phyloP scores from a whole-genome alignment of 768 basidiomycete species.

The Amanita muscaria region DNA sequence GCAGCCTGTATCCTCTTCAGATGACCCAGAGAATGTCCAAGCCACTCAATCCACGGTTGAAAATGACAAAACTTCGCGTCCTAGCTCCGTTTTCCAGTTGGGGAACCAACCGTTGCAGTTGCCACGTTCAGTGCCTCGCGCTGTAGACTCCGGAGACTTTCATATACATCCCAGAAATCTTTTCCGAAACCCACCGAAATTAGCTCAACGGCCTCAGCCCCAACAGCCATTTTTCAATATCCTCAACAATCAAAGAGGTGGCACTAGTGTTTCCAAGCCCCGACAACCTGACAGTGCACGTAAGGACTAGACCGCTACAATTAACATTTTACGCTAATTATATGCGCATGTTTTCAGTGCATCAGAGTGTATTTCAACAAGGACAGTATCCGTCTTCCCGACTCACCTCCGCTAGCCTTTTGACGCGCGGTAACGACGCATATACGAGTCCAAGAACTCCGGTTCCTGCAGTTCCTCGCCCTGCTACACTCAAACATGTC shows the following conservation, averaged over 20 bases:
- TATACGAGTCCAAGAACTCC: conserved; percentile 4
- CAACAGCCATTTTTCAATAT: conserved; percentile 7
- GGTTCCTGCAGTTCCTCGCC: no score
- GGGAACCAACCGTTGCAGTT: no score
- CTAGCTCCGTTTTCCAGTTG: conserved; percentile 2
- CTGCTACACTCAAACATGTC: background rate
- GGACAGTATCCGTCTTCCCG: background rate
- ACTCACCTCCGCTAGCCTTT: no score
- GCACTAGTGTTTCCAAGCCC: background rate
- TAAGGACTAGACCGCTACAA: background rate
- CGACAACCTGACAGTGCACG: background rate
- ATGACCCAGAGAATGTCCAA: background rate
- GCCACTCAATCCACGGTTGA: background rate
- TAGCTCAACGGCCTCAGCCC: background rate
- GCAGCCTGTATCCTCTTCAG: background rate
- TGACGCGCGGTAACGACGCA: conserved; percentile 1
- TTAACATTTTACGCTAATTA: background rate
- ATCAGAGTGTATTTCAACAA: background rate
- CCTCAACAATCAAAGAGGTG: background rate
- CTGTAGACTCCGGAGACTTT: no score
- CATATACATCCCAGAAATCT: background rate
- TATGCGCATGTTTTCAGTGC: background rate
- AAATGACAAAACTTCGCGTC: background rate
- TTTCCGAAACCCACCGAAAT: conserved; percentile 1
- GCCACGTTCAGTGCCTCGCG: no score